Evolutionary conservation across 139 green algal species (phyloP).

Genomic region (Limnomonas spitsbergensis): DNA sequence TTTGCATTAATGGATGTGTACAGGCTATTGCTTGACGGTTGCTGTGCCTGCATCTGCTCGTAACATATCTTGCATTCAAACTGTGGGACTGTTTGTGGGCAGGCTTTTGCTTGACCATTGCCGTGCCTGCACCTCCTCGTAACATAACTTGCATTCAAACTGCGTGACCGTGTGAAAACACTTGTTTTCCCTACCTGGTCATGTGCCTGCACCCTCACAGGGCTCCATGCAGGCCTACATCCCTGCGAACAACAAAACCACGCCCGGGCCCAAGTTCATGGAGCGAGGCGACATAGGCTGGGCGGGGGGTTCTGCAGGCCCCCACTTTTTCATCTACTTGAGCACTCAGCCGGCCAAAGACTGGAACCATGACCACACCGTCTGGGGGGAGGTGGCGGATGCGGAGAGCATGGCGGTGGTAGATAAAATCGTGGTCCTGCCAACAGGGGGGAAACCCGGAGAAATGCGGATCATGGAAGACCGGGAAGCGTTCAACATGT

Average conservation of each 20-base stretch:
- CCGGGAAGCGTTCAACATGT: neutral
- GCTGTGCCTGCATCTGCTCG: no score
- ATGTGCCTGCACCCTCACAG: no score
- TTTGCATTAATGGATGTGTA: no score
- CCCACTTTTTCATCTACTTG: constrained; percentile 13
- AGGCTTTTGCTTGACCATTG: no score
- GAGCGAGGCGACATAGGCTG: constrained; percentile 28
- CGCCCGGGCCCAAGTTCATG: constrained; percentile 29
- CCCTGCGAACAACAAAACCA: constrained; percentile 22
- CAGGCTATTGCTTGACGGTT: no score
- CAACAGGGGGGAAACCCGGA: constrained; percentile 11
- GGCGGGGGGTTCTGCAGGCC: constrained; percentile 4
- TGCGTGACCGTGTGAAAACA: no score
- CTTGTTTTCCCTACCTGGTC: no score
- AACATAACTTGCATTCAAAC: no score
- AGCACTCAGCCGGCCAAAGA: neutral
- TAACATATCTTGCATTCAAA: no score
- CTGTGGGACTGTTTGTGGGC: no score
- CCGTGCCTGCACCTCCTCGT: no score
- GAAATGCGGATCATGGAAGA: constrained; percentile 30
- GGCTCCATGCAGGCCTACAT: constrained; percentile 26
- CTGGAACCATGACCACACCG: constrained; percentile 7
- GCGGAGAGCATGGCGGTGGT: constrained; percentile 15
- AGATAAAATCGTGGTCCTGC: constrained; percentile 22
- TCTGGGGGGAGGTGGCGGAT: constrained; percentile 21